Conservation (phyloP, 192 early-diverging fungal genomes). For the Glomus cerebriforme region DNA sequence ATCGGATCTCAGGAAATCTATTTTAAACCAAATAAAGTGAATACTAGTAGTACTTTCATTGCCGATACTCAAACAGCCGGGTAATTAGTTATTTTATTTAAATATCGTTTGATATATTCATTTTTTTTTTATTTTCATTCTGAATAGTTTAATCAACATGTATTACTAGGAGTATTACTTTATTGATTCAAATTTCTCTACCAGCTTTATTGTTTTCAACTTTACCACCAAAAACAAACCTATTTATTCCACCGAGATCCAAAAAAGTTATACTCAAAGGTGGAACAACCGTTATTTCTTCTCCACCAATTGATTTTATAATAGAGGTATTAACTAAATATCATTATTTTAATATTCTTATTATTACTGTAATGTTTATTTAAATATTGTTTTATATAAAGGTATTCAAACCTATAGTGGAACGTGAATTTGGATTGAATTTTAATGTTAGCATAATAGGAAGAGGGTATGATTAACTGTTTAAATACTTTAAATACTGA, state of each 20-base stretch:
- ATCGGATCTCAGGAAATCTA: conserved; percentile 15
- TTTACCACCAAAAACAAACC: neutral
- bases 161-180: conserved; percentile 34
- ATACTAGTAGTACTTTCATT: neutral
- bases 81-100: neutral
- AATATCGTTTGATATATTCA: neutral
- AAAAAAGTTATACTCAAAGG: conserved; percentile 39
- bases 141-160: neutral
- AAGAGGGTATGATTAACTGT: neutral
- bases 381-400: conserved; percentile 9
- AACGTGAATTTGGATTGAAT: conserved; percentile 37
- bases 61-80: conserved; percentile 19
- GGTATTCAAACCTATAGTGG: conserved; percentile 28
- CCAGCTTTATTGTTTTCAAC: conserved; percentile 41
- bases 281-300: conserved; percentile 35
- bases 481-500: neutral
- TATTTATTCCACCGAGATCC: neutral
- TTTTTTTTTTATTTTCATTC: too few species aligned
- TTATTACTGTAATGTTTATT: neutral
- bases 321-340: conserved; percentile 11
- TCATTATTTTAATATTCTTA: neutral
- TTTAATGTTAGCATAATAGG: conserved; percentile 9
- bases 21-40: conserved; percentile 8
- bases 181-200: conserved; percentile 42
- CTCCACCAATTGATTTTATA: conserved; percentile 35